Evolutionary conservation across 139 green algal species (phyloP), one percentile per base, ranked within the genome.

Genomic region (Dunaliella primolecta): DNA sequence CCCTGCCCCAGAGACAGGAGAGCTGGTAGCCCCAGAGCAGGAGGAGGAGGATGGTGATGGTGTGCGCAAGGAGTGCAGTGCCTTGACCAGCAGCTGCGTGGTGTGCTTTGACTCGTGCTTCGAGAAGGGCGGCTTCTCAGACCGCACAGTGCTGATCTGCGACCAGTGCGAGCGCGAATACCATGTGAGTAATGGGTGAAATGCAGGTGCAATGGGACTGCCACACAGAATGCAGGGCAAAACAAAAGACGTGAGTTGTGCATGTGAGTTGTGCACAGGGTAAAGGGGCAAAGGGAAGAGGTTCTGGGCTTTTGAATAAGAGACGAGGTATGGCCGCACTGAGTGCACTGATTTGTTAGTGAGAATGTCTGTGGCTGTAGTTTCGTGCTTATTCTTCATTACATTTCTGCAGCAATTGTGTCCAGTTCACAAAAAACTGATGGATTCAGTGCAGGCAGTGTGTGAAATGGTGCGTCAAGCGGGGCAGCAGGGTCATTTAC

Each of bases 131-230:
- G 91, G 87, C 75, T 99, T 98, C 89, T 91, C 89, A 35, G 90
- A 93, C 35, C 88, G 92, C 89, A 99, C 96, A 37, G 96, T 98
- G 71, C 94, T 98, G 76, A 92, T 99, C 81, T 99, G 96, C 87
- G 96, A 99, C 90, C 93, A 97, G 86, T 99, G 96, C 89, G 96
- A 99, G 91, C 90, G 95, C 35, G 96, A 99, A 92, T 98, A 95
- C 92, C 96, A 99, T 87, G 95, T 99, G 57, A 92, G 92, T 36
- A 95, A 92, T 86, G 80, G n/a, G n/a, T 93, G 80, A n/a, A n/a
- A n/a, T n/a, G n/a, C n/a, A n/a, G n/a, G n/a, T n/a, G n/a, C n/a
- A n/a, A n/a, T n/a, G n/a, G n/a, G n/a, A n/a, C n/a, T n/a, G n/a
- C n/a, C n/a, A n/a, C n/a, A n/a, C n/a, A n/a, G n/a, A n/a, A n/a